These are phyloP conservation scores for Chalciporus piperatus DNA, from an alignment of 768 basidiomycete species.

Conservation along the genomic window DNA sequence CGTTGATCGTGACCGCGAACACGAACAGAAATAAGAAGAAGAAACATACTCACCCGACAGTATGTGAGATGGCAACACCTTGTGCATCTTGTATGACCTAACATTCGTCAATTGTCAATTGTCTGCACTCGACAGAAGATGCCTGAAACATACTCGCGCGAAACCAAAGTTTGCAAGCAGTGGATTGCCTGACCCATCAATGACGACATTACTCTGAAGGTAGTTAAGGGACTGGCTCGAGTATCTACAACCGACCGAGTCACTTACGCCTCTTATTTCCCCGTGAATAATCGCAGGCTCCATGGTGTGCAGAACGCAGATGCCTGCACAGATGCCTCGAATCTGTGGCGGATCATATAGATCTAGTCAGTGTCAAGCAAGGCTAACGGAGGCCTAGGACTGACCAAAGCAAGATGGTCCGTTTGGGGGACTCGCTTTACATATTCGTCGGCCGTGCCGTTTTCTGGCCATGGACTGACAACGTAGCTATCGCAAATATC, in stretches of 20 bases:
- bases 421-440: constrained; percentile 39
- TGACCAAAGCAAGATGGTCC: constrained; percentile 44
- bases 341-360: constrained; percentile 32
- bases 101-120: background rate
- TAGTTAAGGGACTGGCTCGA: background rate
- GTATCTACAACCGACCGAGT: background rate
- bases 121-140: background rate
- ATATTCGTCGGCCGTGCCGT: constrained; percentile 50
- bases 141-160: constrained; percentile 39
- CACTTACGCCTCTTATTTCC: constrained; percentile 49
- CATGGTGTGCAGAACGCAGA: constrained; percentile 50
- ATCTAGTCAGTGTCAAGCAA: too few relatives aligned
- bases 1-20: too few relatives aligned
- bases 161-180: constrained; percentile 58
- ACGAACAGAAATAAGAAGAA: too few relatives aligned
- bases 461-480: constrained; percentile 55
- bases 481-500: constrained; percentile 43
- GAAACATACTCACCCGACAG: constrained; percentile 33
- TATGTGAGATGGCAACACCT: constrained; percentile 55
- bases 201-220: constrained; percentile 47
- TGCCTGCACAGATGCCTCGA: constrained; percentile 43
- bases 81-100: constrained; percentile 58
- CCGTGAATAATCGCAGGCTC: constrained; percentile 53
- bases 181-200: constrained; percentile 43
- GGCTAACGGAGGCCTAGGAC: too few relatives aligned